phyloP scores from a whole-genome alignment of 768 basidiomycete genomes.

The Phanerochaete sordida region DNA sequence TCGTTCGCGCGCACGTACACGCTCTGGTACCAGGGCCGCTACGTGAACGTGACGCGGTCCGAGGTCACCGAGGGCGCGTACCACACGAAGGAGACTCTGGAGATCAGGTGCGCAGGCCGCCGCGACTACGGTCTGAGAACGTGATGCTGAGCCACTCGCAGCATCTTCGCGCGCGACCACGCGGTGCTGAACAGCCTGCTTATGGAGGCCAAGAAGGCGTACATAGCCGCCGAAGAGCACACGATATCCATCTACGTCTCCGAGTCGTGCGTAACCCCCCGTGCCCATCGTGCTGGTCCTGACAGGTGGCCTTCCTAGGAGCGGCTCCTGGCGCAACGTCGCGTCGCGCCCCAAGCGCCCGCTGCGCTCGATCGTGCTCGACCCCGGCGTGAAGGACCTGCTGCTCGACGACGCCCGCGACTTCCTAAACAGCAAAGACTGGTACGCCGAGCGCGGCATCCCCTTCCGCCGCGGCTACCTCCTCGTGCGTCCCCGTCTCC shows the following conservation, averaged over 20 bases:
- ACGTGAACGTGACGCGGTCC: conserved; percentile 29
- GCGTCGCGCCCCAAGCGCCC: conserved; percentile 62
- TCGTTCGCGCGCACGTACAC: conserved; percentile 35
- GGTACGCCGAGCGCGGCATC: conserved; percentile 74
- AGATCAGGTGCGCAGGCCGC: conserved; percentile 36
- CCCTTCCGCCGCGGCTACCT: conserved; percentile 81
- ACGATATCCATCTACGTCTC: conserved; percentile 51
- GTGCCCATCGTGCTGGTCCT: neutral
- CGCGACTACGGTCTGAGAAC: neutral
- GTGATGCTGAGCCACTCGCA: conserved; percentile 17
- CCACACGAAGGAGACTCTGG: conserved; percentile 35
- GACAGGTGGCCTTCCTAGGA: conserved; percentile 1
- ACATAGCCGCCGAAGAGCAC: conserved; percentile 48
- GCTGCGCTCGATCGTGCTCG: conserved; percentile 63
- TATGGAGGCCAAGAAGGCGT: conserved; percentile 48
- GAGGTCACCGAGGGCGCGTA: conserved; percentile 32
- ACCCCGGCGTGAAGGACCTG: conserved; percentile 62
- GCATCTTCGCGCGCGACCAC: conserved; percentile 48
- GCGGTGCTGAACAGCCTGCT: conserved; percentile 48
- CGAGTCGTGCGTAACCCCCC: conserved; percentile 30
- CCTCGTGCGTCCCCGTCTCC: conserved; percentile 37
- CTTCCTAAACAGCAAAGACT: conserved; percentile 62
- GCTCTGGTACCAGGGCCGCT: conserved; percentile 44
- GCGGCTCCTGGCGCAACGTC: conserved; percentile 49
- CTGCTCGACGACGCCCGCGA: conserved; percentile 67